A percentile compares a stretch with the other conserved stretches of the same genome.
Conservation (phyloP, 306 rosid species). For the Fragaria ananassa region DNA sequence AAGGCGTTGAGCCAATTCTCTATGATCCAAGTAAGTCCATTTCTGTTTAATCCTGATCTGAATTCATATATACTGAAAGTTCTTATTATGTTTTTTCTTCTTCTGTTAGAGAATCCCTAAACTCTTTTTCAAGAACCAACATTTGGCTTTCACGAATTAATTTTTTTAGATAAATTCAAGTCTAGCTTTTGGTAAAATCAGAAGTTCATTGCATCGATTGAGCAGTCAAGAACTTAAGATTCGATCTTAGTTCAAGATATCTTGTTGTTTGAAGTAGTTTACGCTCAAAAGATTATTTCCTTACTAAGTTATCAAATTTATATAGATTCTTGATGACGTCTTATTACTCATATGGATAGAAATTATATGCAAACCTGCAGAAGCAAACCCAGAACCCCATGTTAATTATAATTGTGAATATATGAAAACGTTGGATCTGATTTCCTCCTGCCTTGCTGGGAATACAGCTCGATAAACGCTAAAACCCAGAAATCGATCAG, state of each 20-base stretch:
- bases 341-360: not conserved
- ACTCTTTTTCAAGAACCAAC: not conserved
- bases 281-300: not conserved
- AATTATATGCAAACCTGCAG: not conserved
- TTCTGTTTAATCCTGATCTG: not conserved
- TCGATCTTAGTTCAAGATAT: not conserved
- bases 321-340: not conserved
- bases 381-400: slow-evolving; percentile 12
- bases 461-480: slow-evolving; percentile 5
- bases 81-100: not conserved
- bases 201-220: not conserved
- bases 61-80: not conserved
- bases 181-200: not conserved
- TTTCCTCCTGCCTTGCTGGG: slow-evolving; percentile 1
- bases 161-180: not conserved
- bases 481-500: slow-evolving; percentile 18
- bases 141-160: not conserved
- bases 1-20: not conserved
- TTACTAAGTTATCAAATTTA: not conserved
- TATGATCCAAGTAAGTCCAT: slow-evolving; percentile 1
- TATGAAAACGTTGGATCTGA: slow-evolving; percentile 22
- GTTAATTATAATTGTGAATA: not conserved
- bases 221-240: not conserved
- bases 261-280: not conserved
- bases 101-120: not conserved